phyloP scores from a whole-genome alignment of 2,329 filamentous ascomycete species.

The Cytospora chrysosperma region DNA sequence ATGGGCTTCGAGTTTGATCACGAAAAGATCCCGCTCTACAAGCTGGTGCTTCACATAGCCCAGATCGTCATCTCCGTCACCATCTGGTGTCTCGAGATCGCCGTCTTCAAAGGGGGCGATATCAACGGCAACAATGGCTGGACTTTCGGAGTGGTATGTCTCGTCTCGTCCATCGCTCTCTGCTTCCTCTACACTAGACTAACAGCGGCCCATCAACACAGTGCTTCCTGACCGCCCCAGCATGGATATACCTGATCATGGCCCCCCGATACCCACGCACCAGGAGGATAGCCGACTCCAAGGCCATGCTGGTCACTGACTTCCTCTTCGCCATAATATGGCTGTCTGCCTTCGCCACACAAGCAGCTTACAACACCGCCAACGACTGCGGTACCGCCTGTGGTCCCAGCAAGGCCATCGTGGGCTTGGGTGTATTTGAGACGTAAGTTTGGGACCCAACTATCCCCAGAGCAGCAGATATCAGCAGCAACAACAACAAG shows the following conservation, averaged over 20 bases:
- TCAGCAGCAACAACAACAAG: conserved; percentile 4
- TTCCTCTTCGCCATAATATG: conserved; percentile 59
- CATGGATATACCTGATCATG: conserved; percentile 65
- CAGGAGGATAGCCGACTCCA: conserved; percentile 59
- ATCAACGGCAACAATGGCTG: conserved; percentile 61
- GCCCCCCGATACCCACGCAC: conserved; percentile 63
- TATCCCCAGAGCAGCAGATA: neutral
- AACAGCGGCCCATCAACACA: conserved; percentile 33
- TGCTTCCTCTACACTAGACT: no score
- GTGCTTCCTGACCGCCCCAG: conserved; percentile 65
- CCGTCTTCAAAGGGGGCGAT: conserved; percentile 51
- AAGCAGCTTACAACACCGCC: conserved; percentile 62
- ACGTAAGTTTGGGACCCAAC: conserved; percentile 48
- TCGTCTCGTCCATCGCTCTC: no score
- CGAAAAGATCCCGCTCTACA: conserved; percentile 53
- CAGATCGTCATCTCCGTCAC: conserved; percentile 57
- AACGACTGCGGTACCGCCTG: conserved; percentile 57
- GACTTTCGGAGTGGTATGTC: conserved; percentile 62
- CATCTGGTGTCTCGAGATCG: conserved; percentile 59
- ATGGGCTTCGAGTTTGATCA: conserved; percentile 53
- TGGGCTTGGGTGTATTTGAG: conserved; percentile 61
- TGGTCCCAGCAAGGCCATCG: conserved; percentile 60
- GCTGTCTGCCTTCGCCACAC: conserved; percentile 65
- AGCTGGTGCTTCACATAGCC: conserved; percentile 55
- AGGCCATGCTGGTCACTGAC: conserved; percentile 60